Base-by-base conservation (phyloP, 495 filamentous ascomycete genomes). In the Durotheca rogersii region DNA sequence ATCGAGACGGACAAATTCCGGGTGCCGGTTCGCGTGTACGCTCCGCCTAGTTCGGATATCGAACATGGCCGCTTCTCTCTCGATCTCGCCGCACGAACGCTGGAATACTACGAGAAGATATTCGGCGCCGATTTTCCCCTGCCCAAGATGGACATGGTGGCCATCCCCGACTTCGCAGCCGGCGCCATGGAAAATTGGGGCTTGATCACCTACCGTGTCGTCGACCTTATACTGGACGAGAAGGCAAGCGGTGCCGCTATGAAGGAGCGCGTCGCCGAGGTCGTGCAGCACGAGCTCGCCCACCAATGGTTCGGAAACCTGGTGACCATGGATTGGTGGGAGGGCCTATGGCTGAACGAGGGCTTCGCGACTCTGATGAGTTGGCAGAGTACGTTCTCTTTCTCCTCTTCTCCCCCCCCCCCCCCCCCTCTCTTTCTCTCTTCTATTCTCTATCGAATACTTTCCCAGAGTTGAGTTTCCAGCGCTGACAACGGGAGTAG, bases 131-230 rank as follows among this genome's bases (percentile, higher is more conserved):
- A 78, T 7, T 89, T 87, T 51, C 86, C 86, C 33, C 64, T 81
- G 3, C 77, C 76, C 6, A 98, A 98, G 77, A 95, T 96, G 90
- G 93, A 98, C 71, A 93, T 96, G 87, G 86, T 96, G 58, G 93
- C 92, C 39, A 89, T 98, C 65, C 93, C 91, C 17, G 92, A 97
- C 67, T 96, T 96, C 66, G 77, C 78, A 16, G 86, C 89, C 18
- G 93, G 90, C 43, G 93, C 93, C 41, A 98, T 98, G 93, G 93
- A 98, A 79, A 98, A 98, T 71, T 98, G 93, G 93, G 93, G 93
- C 62, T 71, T 97, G 46, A 83, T 98, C 51, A 98, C 92, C 14
- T 97, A 96, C 74, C 83, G 92, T 47, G 84, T 92, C 16, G 90
- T 96, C 20, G 92, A 95, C 67, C 65, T 97, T 47, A 80, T 98